phyloP scores from a whole-genome alignment of 2,329 filamentous ascomycete species.

The Aureobasidium sp. region DNA sequence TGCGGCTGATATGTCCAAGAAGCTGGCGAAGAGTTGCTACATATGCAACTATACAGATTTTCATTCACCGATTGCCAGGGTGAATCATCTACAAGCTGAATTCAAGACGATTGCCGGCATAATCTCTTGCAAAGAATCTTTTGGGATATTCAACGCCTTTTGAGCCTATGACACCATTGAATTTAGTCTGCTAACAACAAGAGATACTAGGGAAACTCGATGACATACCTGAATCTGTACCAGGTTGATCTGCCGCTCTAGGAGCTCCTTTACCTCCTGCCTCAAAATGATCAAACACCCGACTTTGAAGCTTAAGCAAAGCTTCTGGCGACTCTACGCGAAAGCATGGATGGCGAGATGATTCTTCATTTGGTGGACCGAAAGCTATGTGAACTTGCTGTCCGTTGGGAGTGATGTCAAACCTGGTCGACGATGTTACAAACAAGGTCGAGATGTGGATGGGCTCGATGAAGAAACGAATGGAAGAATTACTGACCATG shows the following conservation, averaged over 20 bases:
- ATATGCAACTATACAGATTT: too few species aligned
- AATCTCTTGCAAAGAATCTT: conserved; percentile 53
- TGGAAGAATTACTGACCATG: conserved; percentile 47
- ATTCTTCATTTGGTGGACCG: conserved; percentile 24
- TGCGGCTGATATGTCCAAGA: not conserved
- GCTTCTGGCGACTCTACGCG: conserved; percentile 42
- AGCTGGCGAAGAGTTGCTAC: not conserved
- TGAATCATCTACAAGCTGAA: conserved; percentile 28
- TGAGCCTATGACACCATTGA: conserved; percentile 34
- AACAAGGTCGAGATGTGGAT: too few species aligned
- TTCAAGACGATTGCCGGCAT: conserved; percentile 35
- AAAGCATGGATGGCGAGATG: conserved; percentile 54
- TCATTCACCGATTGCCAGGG: too few species aligned
- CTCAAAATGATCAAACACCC: conserved; percentile 47
- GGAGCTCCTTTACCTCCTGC: conserved; percentile 46
- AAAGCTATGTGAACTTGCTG: conserved; percentile 16
- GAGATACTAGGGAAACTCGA: too few species aligned
- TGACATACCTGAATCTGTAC: conserved; percentile 36
- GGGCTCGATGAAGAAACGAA: too few species aligned
- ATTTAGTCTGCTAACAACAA: too few species aligned
- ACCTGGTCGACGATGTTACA: conserved; percentile 27
- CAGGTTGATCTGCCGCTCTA: conserved; percentile 49
- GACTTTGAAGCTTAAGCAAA: conserved; percentile 42
- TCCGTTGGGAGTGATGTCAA: conserved; percentile 46
- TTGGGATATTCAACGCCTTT: conserved; percentile 54